Base-by-base conservation (phyloP, 371 early-diverging fungal genomes). In the Rhizopus microsporus region DNA sequence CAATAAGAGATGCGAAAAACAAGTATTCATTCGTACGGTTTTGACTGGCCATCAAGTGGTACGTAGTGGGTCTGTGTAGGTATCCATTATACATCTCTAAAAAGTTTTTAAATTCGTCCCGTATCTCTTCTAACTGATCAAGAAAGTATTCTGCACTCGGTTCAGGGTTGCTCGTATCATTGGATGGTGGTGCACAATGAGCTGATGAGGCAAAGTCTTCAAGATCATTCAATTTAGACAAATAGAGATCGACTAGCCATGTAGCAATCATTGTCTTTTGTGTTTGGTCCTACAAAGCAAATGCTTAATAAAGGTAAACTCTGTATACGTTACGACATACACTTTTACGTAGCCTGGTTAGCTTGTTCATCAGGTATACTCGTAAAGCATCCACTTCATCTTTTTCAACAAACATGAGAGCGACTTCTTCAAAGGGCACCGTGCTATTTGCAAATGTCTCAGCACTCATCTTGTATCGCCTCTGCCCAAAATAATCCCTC, bases 201-300 rank as follows among this genome's bases (percentile, higher is more conserved):
- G 79, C 79, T 0, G 83, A 82, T 2, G 81, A 75, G 5, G 78
- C 75, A 44, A 75, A 46, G 54, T 89, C 87, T 39, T 91, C 91
- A 4, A 89, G 56, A 12, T 83, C 74, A 58, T 93, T 91, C 43
- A 96, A 65, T 56, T 87, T 82, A 40, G 85, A 81, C 10, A 96
- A 75, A 60, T 88, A 93, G 9, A 96, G 68, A 62, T 96, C 95
- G 6, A 93, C 81, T 4, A 94, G 80, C 96, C 96, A 96, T 39
- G 90, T 93, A 3, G 88, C 85, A 13, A 96, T 60, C 34, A 96
- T 80, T 3, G 89, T 89, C 39, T 78, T 83, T 77, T 96, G 95
- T 4, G 88, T 89, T n/a, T 75, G 74, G 59, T 94, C 93, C 90
- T 93, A 70, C 35, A 95, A 78, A 4, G 87, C 88, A 92, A 45